phyloP scores from a whole-genome alignment of 495 filamentous ascomycete genomes.

The Pseudevernia furfuracea region DNA sequence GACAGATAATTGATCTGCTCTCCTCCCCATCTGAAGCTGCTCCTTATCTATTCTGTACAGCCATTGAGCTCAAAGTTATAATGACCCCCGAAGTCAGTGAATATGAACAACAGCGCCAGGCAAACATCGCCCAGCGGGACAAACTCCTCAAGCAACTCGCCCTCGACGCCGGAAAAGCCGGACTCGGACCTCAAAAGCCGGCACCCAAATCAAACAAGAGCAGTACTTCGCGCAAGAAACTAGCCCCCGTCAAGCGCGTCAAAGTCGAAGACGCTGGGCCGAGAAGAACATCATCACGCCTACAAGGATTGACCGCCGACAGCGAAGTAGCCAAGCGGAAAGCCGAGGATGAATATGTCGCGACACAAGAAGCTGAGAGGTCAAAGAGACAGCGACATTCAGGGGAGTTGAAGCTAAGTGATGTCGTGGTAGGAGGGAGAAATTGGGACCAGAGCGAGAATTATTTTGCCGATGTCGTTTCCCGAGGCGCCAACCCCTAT shows the following conservation, averaged over 20 bases:
- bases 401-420: conserved; percentile 62
- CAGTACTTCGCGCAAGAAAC: conserved; percentile 42
- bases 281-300: conserved; percentile 56
- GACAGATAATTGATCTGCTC: not conserved
- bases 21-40: not conserved
- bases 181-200: conserved; percentile 38
- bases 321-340: conserved; percentile 73
- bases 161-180: conserved; percentile 46
- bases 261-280: conserved; percentile 46
- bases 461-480: conserved; percentile 50
- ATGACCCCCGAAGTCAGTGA: conserved; percentile 45
- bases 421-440: conserved; percentile 72
- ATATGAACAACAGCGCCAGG: conserved; percentile 61
- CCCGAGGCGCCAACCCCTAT: conserved; percentile 66
- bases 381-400: conserved; percentile 65
- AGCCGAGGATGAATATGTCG: conserved; percentile 62
- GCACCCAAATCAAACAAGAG: conserved; percentile 23
- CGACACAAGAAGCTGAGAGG: conserved; percentile 50
- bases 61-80: not conserved
- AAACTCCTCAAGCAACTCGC: conserved; percentile 54
- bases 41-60: not conserved
- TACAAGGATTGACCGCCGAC: conserved; percentile 59
- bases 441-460: conserved; percentile 45
- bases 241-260: conserved; percentile 39
- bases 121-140: conserved; percentile 68